Evolutionary conservation across 2,329 filamentous ascomycete genomes (phyloP), one percentile per base, ranked within the genome.

Genomic region (Colletotrichum australisinense): DNA sequence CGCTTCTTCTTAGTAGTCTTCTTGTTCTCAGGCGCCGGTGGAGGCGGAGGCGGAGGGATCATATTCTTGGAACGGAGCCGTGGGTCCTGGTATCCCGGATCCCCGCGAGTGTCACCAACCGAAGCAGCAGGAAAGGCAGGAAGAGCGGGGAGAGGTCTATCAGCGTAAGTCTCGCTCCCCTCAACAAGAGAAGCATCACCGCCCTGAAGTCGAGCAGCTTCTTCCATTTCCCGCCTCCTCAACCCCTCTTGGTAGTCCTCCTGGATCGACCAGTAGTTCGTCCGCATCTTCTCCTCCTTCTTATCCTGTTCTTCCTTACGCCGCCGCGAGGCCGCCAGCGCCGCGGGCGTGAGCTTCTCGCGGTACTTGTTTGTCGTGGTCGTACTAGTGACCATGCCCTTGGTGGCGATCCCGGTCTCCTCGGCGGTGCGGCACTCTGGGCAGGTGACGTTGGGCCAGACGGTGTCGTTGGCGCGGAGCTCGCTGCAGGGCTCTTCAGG

Each of bases 341-440:
- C 53, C 16, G 32, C 70, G 8, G 66, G 55, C 16, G 42, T 59
- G 14, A 69, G 66, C 3, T 49, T 38, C 16, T 52, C 30, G 46
- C 38, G 52, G 26, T 69, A 73, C 56, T 69, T 69, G 28, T 49
- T 30, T 9, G 63, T 32, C 11, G 42, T 49, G 8, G 42, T 22
- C 19, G 42, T 49, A 11, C 42, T 49, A 22, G 8, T 49, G 8
- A 57, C 24, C n/a, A 69, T 63, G 35, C 71, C 68, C 28, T 32
- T 64, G 49, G 67, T 70, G 5, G 56, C 32, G 24, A 28, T 46
- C 2, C 62, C 62, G 35, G 28, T 26, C 56, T 70, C 28, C 35
- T 70, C 71, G 28, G 67, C 71, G 11, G 32, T 24, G 16, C 38
- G 62, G 57, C 70, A 72, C 7, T 62, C 67, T 46, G 57, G 65